Conservation (phyloP, 805 yeast species). For the Spathaspora passalidarum region DNA sequence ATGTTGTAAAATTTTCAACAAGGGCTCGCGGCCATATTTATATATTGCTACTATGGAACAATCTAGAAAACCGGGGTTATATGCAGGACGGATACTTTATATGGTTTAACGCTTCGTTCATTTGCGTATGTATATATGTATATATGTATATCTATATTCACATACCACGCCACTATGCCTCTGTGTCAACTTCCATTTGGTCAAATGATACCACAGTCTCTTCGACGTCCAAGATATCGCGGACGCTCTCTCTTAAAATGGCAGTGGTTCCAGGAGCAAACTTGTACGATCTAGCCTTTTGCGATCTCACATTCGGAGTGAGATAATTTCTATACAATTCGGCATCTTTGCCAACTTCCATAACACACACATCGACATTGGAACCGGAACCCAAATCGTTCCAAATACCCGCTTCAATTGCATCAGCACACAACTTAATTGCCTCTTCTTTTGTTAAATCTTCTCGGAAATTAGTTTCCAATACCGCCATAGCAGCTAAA, state of each 20-base stretch:
- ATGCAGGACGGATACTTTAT: background rate
- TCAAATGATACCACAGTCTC: constrained; percentile 54
- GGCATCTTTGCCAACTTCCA: constrained; percentile 92
- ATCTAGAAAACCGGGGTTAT: constrained; percentile 12
- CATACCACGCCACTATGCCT: constrained; percentile 2
- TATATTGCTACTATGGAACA: constrained; percentile 8
- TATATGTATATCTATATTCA: background rate
- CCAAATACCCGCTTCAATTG: constrained; percentile 98
- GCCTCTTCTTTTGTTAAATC: constrained; percentile 85
- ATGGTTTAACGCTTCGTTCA: background rate
- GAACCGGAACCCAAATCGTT: constrained; percentile 99
- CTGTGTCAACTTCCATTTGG: constrained; percentile 45
- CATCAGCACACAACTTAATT: constrained; percentile 84
- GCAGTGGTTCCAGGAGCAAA: constrained; percentile 95
- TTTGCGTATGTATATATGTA: background rate
- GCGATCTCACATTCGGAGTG: constrained; percentile 85
- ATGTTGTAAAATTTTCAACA: background rate
- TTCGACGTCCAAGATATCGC: constrained; percentile 63
- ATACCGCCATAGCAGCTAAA: constrained; percentile 96
- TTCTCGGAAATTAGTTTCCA: constrained; percentile 83
- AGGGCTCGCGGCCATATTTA: background rate
- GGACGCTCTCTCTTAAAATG: constrained; percentile 64
- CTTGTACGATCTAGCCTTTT: constrained; percentile 78
- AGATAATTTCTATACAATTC: constrained; percentile 78
- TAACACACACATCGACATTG: constrained; percentile 94